These are phyloP conservation scores for Funneliformis geosporum DNA, from an alignment of 192 early-diverging fungal species.

Conservation along the genomic window DNA sequence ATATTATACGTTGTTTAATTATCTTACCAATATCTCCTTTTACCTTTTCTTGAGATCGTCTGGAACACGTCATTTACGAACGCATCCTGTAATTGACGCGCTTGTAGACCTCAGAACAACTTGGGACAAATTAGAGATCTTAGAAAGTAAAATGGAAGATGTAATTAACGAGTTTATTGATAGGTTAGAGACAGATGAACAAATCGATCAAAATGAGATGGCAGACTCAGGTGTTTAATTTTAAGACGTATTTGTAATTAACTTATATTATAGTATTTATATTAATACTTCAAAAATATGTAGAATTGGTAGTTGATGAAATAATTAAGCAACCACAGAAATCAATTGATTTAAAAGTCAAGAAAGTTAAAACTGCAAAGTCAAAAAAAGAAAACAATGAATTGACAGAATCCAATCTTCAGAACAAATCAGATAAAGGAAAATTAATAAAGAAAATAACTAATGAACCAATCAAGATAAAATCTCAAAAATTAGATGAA, in stretches of 20 bases:
- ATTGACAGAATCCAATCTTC: neutral
- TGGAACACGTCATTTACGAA: slow-evolving; percentile 54
- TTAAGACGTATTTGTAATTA: neutral
- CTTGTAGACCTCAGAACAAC: slow-evolving; percentile 74
- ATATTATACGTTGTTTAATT: slow-evolving; percentile 61
- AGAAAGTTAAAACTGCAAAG: neutral
- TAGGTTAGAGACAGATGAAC: slow-evolving; percentile 23
- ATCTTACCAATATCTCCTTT: slow-evolving; percentile 88
- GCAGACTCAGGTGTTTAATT: neutral
- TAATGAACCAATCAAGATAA: neutral
- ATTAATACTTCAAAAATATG: neutral
- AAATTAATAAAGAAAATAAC: neutral
- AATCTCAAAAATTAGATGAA: neutral
- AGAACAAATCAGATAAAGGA: neutral
- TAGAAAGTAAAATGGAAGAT: slow-evolving; percentile 59
- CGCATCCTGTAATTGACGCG: slow-evolving; percentile 84
- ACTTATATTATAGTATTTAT: neutral
- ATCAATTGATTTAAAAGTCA: neutral
- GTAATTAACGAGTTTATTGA: slow-evolving; percentile 54
- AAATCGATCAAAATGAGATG: slow-evolving; percentile 29
- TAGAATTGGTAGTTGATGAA: neutral
- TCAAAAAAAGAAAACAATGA: neutral
- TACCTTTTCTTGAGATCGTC: slow-evolving; percentile 74
- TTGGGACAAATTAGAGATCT: slow-evolving; percentile 67
- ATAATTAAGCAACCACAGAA: neutral